Evolutionary conservation across 2,329 filamentous ascomycete species (phyloP).

Genomic region (Cladosporium austrohemisphaericum): DNA sequence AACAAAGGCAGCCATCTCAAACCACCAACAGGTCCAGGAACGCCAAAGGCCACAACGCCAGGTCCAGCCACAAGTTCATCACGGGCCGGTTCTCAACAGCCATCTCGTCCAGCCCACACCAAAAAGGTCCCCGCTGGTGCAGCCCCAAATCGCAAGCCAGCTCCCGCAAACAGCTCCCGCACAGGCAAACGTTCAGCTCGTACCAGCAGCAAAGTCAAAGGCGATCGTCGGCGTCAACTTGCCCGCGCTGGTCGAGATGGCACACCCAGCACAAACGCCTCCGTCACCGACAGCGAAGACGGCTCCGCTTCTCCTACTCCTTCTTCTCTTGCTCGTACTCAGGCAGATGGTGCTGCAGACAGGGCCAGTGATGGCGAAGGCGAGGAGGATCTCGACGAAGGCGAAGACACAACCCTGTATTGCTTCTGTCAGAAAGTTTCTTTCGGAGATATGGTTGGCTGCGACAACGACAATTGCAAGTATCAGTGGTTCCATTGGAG

Average conservation of each 20-base stretch:
- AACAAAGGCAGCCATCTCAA: slow-evolving; percentile 54
- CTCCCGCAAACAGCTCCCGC: slow-evolving; percentile 1
- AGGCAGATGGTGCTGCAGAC: slow-evolving; percentile 28
- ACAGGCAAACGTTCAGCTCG: slow-evolving; percentile 11
- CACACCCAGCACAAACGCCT: slow-evolving; percentile 30
- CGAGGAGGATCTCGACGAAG: slow-evolving; percentile 60
- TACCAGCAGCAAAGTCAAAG: slow-evolving; percentile 24
- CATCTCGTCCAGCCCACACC: slow-evolving; percentile 30
- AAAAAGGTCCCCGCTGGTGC: slow-evolving; percentile 8
- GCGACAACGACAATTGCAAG: slow-evolving; percentile 76
- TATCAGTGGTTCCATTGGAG: slow-evolving; percentile 88
- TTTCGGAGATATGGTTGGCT: slow-evolving; percentile 85
- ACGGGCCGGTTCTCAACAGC: slow-evolving; percentile 59
- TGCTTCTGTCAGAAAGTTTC: slow-evolving; percentile 79
- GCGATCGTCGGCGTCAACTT: slow-evolving; percentile 34
- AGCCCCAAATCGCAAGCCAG: slow-evolving; percentile 1
- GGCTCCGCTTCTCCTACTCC: slow-evolving; percentile 31
- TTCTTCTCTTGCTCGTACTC: slow-evolving; percentile 26
- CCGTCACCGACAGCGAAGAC: slow-evolving; percentile 17
- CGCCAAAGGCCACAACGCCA: slow-evolving; percentile 57
- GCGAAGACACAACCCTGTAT: slow-evolving; percentile 72
- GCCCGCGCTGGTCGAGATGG: slow-evolving; percentile 30
- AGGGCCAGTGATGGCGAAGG: slow-evolving; percentile 36
- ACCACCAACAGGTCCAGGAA: slow-evolving; percentile 60
- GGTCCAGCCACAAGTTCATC: slow-evolving; percentile 38